Evolutionary conservation across 139 green algal species (phyloP), one percentile per base, ranked within the genome.

Genomic region (Chlamydomonas applanata): DNA sequence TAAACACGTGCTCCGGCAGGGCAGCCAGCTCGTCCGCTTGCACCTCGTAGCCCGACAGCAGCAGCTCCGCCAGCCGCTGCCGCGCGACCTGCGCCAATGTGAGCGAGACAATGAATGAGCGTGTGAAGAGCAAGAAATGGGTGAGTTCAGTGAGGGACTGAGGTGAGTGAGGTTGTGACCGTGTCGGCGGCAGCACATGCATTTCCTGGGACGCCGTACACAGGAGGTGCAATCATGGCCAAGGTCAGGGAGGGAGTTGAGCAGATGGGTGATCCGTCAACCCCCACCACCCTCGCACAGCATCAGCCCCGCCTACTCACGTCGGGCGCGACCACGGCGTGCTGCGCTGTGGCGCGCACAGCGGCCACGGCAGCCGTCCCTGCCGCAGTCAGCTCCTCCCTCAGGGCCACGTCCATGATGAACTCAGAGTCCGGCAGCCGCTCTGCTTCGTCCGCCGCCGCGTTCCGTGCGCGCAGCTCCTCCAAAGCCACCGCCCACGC

Each of bases 381-480:
- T 27, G 54, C 71, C 46, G 19, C 56, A 7, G 45, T 13, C 17
- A 83, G 36, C 29, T 64, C 33, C 17, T 19, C 34, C 56, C 54
- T 36, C 72, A 79, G 46, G 4, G 11, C 72, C 0, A 33, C 40
- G 56, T 83, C 77, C 5, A 83, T 73, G 34, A 77, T 40, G 49
- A 83, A 79, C n/a, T 78, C 77, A n/a, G 54, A 44, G 0, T 76
- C 52, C 0, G 32, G 60, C 32, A 83, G 61, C 45, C 49, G 56
- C 71, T 83, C 66, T 20, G 36, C 44, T 22, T 75, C 59, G 19
- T 65, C 71, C 66, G 64, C 71, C 1, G 72, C 64, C 17, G 52
- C 40, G 35, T 79, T 83, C 22, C 69, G 33, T 14, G 59, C 20
- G 19, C 74, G 67, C 25, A 82, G 63, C 33, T 83, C 65, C 57